Percentiles rank a stretch among this genome's conserved stretches.
phyloP scores from a whole-genome alignment of 2,329 filamentous ascomycete genomes.

The Penicillium sp. region DNA sequence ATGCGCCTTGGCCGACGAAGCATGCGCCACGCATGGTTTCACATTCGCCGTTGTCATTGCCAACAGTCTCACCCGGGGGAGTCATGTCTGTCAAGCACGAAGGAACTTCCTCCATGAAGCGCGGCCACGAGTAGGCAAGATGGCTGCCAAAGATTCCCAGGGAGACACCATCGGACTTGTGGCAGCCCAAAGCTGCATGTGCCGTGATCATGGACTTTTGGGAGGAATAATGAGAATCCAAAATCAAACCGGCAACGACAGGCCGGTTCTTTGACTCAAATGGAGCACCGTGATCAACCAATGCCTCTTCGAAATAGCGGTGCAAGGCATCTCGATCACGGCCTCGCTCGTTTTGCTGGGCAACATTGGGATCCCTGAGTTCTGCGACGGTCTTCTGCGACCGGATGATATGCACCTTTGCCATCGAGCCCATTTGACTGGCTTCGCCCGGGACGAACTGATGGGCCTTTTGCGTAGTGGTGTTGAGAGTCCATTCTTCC shows the following conservation, averaged over 20 bases:
- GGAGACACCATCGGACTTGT: conserved; percentile 20
- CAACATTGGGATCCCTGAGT: conserved; percentile 18
- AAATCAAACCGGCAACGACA: conserved; percentile 23
- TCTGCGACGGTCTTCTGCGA: conserved; percentile 22
- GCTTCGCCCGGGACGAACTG: neutral
- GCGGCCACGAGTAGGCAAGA: conserved; percentile 26
- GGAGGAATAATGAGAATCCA: conserved; percentile 21
- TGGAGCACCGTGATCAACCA: conserved; percentile 12
- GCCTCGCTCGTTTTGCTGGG: conserved; percentile 20
- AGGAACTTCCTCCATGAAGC: conserved; percentile 25
- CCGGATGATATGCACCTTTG: conserved; percentile 22
- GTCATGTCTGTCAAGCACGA: conserved; percentile 35
- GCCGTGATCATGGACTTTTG: conserved; percentile 20
- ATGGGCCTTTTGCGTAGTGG: conserved; percentile 5
- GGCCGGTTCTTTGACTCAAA: conserved; percentile 17
- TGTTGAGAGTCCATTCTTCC: conserved; percentile 22
- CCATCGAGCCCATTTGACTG: conserved; percentile 3
- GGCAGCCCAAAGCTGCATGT: conserved; percentile 24
- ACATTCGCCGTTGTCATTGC: conserved; percentile 48
- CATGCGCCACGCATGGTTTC: conserved; percentile 50
- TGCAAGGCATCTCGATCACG: conserved; percentile 15
- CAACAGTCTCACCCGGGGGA: conserved; percentile 41
- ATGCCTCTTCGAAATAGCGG: conserved; percentile 17
- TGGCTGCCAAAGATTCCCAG: conserved; percentile 27
- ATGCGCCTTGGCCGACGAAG: conserved; percentile 42